Evolutionary conservation across 2,329 filamentous ascomycete genomes (phyloP).

Genomic region (Colletotrichum sp.): DNA sequence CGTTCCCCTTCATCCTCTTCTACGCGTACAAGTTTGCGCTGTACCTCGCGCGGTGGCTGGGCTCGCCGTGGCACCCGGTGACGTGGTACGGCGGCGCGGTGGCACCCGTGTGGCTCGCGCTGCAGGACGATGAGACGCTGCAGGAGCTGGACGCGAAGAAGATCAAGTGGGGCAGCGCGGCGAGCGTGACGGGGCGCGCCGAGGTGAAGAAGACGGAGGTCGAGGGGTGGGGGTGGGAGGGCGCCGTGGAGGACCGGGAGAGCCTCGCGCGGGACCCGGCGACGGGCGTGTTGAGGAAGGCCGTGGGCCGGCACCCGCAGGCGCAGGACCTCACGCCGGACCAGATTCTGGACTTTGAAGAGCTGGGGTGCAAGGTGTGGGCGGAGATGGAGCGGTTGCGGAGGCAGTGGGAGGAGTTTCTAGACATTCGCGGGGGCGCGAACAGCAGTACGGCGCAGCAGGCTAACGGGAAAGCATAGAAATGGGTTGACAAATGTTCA

Average conservation of each 20-base stretch:
- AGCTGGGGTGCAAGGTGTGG: conserved; percentile 67
- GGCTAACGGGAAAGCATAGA: background rate
- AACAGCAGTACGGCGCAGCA: background rate
- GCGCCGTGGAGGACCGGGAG: conserved; percentile 54
- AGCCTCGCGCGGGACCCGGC: conserved; percentile 49
- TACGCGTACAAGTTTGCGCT: conserved; percentile 72
- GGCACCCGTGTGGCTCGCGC: conserved; percentile 77
- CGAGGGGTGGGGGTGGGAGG: conserved; percentile 81
- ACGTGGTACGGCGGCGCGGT: conserved; percentile 78
- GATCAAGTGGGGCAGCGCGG: conserved; percentile 85
- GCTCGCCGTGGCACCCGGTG: conserved; percentile 87
- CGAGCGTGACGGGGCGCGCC: conserved; percentile 60
- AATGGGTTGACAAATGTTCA: background rate
- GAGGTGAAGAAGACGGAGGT: conserved; percentile 80
- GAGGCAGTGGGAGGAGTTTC: conserved; percentile 63
- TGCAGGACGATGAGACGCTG: conserved; percentile 68
- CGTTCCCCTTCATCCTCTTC: conserved; percentile 69
- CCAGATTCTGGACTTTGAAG: conserved; percentile 64
- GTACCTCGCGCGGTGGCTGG: conserved; percentile 74
- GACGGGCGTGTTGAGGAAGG: conserved; percentile 52
- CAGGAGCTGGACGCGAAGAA: conserved; percentile 59
- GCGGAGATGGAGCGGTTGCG: conserved; percentile 74
- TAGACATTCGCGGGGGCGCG: conserved; percentile 21
- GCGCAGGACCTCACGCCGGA: conserved; percentile 65
- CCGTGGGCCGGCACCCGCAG: conserved; percentile 63